Base-by-base conservation (phyloP, 257 asterid species). In the Anisodus tanguticus region DNA sequence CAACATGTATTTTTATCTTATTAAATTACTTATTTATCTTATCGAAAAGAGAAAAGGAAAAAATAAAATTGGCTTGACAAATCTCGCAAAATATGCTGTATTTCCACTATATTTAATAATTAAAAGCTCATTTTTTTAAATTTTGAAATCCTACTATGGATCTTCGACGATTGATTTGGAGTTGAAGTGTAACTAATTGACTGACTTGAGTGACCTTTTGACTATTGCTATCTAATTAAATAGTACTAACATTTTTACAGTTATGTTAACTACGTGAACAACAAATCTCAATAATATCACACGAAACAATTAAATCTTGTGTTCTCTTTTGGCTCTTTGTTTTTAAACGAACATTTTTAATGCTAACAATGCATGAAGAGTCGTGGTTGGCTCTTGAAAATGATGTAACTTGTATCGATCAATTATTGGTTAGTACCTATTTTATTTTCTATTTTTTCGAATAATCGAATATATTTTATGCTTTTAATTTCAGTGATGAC, bases 361-460 rank as follows among this genome's bases (percentile, higher is more conserved):
- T 66, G 47, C 17, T 12, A 12, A 35, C 35, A 66, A 66, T 35
- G 31, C 72, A 66, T 22, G 26, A 22, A 13, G 49, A 67, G 22
- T 67, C 41, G 78, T 41, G 12, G 78, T 41, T 47, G 39, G 80
- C 60, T n/a, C 37, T n/a, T 74, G 9, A 47, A 74, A 71, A 37
- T 43, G 57, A 57, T 43, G 16, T 43, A 43, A 45, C 53, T n/a
- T n/a, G 41, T 45, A 47, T 58, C 60, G 12, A 57, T 57, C 63
- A 6, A 13, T 57, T 57, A 19, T 57, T 16, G 22, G 5, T 47
- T 74, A 74, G 0, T 57, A 49, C 80, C 59, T 19, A 5, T 6
- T 22, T 47, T 11, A n/a, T 49, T 43, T 22, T 19, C 35, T 17
- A n/a, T 62, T 6, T 3, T 3, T 17, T 2, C 39, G 19, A 72